phyloP scores from a whole-genome alignment of 371 early-diverging fungal genomes.

The Thermomucor indicae-seudaticae region DNA sequence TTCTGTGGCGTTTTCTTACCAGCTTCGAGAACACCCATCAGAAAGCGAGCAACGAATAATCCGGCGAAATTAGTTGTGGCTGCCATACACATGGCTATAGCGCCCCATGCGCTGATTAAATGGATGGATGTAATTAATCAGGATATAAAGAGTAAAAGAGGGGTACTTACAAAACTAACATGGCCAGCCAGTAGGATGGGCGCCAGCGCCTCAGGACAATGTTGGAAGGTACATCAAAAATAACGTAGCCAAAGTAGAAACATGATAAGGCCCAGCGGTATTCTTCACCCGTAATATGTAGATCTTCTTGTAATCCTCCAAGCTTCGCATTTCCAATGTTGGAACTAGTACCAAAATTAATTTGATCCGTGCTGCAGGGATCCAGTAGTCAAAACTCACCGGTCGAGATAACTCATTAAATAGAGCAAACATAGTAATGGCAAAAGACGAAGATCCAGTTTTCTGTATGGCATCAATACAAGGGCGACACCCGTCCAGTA shows the following conservation, averaged over 20 bases:
- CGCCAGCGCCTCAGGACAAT: constrained; percentile 28
- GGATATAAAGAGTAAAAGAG: neutral
- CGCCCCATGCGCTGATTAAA: constrained; percentile 28
- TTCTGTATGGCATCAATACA: constrained; percentile 12
- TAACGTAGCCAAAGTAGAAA: constrained; percentile 23
- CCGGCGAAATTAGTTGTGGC: constrained; percentile 17
- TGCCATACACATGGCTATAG: constrained; percentile 19
- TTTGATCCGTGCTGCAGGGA: neutral
- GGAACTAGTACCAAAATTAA: constrained; percentile 16
- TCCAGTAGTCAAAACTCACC: constrained; percentile 12
- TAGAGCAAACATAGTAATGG: constrained; percentile 33
- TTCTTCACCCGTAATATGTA: constrained; percentile 16
- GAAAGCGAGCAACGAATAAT: constrained; percentile 6
- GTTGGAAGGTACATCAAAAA: constrained; percentile 40
- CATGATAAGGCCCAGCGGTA: constrained; percentile 18
- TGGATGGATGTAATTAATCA: neutral
- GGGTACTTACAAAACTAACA: constrained; percentile 20
- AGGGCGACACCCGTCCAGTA: neutral
- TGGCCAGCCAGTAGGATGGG: constrained; percentile 13
- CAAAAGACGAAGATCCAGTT: constrained; percentile 25
- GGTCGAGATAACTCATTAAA: constrained; percentile 32
- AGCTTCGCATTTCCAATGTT: constrained; percentile 46
- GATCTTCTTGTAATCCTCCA: constrained; percentile 26
- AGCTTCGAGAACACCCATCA: constrained; percentile 21
- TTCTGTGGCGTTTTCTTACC: constrained; percentile 6